Conservation (phyloP, 257 asterid genomes). For the Leptodermis oblonga region DNA sequence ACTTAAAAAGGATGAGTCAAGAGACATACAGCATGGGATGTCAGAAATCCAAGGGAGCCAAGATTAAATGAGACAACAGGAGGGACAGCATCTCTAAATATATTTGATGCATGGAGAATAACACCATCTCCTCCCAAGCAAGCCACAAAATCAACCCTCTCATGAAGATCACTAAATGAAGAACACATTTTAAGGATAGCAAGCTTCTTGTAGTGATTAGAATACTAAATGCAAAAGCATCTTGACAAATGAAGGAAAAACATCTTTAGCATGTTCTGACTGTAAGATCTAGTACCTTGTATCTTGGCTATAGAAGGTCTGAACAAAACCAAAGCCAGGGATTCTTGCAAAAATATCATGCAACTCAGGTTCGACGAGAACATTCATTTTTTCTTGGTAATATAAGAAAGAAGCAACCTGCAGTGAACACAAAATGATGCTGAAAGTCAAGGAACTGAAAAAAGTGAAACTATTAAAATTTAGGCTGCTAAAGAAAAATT, state of each 20-base stretch:
- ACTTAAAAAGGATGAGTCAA: conserved; percentile 16
- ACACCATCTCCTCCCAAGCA: conserved; percentile 99
- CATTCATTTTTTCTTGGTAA: conserved; percentile 87
- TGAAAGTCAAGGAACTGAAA: background rate
- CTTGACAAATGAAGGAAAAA: background rate
- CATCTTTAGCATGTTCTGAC: background rate
- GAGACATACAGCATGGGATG: conserved; percentile 80
- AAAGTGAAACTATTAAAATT: background rate
- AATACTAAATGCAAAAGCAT: background rate
- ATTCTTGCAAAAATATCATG: conserved; percentile 91
- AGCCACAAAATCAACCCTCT: conserved; percentile 93
- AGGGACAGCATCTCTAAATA: conserved; percentile 95
- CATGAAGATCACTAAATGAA: conserved; percentile 83
- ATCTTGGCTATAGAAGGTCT: conserved; percentile 95
- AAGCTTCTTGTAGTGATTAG: background rate
- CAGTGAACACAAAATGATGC: conserved; percentile 25
- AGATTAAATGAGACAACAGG: conserved; percentile 98
- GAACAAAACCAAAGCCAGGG: conserved; percentile 97
- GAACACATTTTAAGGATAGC: conserved; percentile 28
- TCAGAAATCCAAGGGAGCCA: conserved; percentile 97
- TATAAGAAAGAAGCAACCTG: conserved; percentile 93
- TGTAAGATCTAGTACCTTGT: conserved; percentile 61
- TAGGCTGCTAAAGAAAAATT: background rate
- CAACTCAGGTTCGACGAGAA: conserved; percentile 97
- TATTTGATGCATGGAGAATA: conserved; percentile 93